Conservation (phyloP, 768 basidiomycete species). For the button mushroom (Agaricus bisporus) region DNA sequence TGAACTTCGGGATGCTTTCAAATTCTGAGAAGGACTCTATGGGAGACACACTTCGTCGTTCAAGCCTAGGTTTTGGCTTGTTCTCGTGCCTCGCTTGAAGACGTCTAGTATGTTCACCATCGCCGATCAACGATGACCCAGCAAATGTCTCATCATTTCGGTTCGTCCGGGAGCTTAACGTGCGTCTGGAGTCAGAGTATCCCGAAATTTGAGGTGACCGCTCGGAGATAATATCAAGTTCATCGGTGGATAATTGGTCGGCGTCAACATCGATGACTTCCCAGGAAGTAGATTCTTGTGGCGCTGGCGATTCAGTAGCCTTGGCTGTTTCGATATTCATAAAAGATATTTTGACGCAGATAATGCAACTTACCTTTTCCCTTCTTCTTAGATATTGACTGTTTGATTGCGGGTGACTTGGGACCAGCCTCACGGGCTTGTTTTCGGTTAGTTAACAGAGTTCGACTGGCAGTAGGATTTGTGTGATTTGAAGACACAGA, state of each 20-base stretch:
- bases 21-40: slow-evolving; percentile 2
- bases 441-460: not conserved
- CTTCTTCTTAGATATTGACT: not conserved
- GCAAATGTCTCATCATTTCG: not conserved
- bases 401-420: not conserved
- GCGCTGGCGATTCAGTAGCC: not conserved
- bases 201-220: not conserved
- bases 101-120: slow-evolving; percentile 5
- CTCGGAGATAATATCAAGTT: slow-evolving; percentile 1
- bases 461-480: slow-evolving; percentile 1
- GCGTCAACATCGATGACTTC: slow-evolving; percentile 11
- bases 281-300: not conserved
- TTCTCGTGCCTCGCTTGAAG: not conserved
- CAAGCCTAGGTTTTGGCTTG: not conserved
- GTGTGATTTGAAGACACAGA: not conserved
- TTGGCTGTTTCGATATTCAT: not conserved
- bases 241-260: slow-evolving; percentile 6
- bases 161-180: not conserved
- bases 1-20: not conserved
- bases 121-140: not conserved
- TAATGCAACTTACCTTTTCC: slow-evolving; percentile 3
- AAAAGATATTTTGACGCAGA: not conserved
- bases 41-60: not conserved
- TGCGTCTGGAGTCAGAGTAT: not conserved
- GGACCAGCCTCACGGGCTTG: not conserved